A percentile compares a stretch with the other conserved stretches of the same genome.
Conservation (phyloP, 1,284 basidiomycete genomes). For the Sphagnurus paluster region DNA sequence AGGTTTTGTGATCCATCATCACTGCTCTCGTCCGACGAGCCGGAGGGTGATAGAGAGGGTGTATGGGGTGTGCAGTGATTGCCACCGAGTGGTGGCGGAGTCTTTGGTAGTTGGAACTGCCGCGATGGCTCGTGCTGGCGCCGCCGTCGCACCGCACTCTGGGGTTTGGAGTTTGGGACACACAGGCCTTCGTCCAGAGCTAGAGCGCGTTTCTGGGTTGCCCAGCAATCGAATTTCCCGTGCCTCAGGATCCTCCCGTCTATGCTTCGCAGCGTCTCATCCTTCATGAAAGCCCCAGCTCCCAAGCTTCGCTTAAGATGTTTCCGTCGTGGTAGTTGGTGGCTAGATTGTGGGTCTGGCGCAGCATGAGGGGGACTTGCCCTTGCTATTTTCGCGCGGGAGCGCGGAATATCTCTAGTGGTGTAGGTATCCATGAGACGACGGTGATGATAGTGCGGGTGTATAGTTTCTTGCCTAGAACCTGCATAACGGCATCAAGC, state of each 20-base stretch:
- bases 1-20: background rate
- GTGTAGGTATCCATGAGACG: conserved; percentile 21
- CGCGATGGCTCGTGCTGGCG: background rate
- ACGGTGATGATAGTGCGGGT: background rate
- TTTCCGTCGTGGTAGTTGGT: conserved; percentile 1
- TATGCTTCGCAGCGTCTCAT: conserved; percentile 14
- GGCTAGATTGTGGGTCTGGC: background rate
- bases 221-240: background rate
- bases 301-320: conserved; percentile 9
- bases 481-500: background rate
- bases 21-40: conserved; percentile 3
- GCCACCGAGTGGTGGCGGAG: background rate
- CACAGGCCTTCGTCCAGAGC: background rate
- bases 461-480: conserved; percentile 4
- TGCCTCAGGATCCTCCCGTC: conserved; percentile 12
- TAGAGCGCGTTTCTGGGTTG: conserved; percentile 4
- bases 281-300: conserved; percentile 16
- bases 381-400: background rate
- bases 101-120: background rate
- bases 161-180: background rate
- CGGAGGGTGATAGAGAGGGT: conserved; percentile 9
- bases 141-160: too few relatives aligned
- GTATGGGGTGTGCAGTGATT: background rate
- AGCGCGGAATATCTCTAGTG: conserved; percentile 20
- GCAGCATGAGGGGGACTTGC: background rate